Conservation (phyloP, 108 stramenopile species). For the Nitzschia inconspicua region DNA sequence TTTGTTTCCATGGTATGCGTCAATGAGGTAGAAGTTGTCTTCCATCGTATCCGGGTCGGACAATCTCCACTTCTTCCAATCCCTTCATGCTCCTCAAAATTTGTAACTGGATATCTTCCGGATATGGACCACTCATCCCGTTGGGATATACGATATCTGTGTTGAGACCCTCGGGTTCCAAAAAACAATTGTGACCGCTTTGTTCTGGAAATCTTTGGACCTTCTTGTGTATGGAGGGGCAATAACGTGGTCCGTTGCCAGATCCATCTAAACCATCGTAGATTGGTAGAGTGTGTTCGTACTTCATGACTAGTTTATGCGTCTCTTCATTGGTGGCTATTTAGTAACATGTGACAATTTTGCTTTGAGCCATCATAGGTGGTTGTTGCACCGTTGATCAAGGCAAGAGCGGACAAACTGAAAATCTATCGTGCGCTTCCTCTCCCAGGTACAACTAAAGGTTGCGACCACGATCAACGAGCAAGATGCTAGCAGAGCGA, state of each 20-base stretch:
- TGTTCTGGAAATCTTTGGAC: conserved; percentile 93
- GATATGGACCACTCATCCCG: conserved; percentile 88
- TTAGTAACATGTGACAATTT: conserved; percentile 70
- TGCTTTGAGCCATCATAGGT: conserved; percentile 49
- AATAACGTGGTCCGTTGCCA: conserved; percentile 94
- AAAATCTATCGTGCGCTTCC: not conserved
- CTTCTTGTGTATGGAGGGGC: conserved; percentile 95
- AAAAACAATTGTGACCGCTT: conserved; percentile 89
- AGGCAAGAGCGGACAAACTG: not conserved
- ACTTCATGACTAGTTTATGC: conserved; percentile 88
- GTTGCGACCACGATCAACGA: not conserved
- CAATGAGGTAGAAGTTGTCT: conserved; percentile 90
- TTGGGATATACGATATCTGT: conserved; percentile 97
- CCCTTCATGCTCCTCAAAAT: conserved; percentile 90
- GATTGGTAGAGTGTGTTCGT: conserved; percentile 80
- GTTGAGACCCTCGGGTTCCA: conserved; percentile 97
- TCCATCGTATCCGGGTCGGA: conserved; percentile 89
- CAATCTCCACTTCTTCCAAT: conserved; percentile 90
- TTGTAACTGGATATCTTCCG: conserved; percentile 87
- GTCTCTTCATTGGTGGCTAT: conserved; percentile 88
- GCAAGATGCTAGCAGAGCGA: no score
- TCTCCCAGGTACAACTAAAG: not conserved
- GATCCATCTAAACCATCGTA: conserved; percentile 90
- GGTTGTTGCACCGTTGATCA: no score
- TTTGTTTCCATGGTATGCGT: conserved; percentile 93